Evolutionary conservation across 495 filamentous ascomycete species (phyloP).

Genomic region (Paragyromitra xinjiangensis): DNA sequence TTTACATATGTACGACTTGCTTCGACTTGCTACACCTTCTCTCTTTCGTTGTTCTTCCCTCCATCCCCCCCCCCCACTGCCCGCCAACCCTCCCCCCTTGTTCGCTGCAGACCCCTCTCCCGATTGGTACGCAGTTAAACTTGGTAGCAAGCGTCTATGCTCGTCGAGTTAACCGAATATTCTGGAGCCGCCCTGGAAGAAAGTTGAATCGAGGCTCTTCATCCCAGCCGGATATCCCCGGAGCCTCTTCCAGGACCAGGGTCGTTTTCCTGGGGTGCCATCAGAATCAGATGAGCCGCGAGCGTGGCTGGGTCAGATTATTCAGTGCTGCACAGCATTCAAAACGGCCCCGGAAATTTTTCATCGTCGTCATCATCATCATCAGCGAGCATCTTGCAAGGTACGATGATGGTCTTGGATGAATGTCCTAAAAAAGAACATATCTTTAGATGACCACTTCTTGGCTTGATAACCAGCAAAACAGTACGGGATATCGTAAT

Average conservation of each 20-base stretch:
- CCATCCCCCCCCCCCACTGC: slow-evolving; percentile 20
- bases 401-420: background rate
- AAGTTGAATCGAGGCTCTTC: slow-evolving; percentile 51
- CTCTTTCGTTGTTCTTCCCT: slow-evolving; percentile 38
- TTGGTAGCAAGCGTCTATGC: slow-evolving; percentile 55
- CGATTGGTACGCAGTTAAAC: slow-evolving; percentile 52
- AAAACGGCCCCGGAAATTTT: slow-evolving; percentile 23
- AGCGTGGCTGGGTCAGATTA: slow-evolving; percentile 48
- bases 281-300: slow-evolving; percentile 47
- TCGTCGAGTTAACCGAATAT: slow-evolving; percentile 49
- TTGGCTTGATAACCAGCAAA: slow-evolving; percentile 13
- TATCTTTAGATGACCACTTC: slow-evolving; percentile 9
- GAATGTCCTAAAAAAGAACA: slow-evolving; percentile 37
- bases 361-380: background rate
- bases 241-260: slow-evolving; percentile 52
- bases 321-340: slow-evolving; percentile 34
- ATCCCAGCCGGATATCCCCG: slow-evolving; percentile 52
- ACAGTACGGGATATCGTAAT: slow-evolving; percentile 4
- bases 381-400: slow-evolving; percentile 27
- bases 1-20: slow-evolving; percentile 52
- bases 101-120: slow-evolving; percentile 30
- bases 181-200: slow-evolving; percentile 54
- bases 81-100: slow-evolving; percentile 43
- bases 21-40: slow-evolving; percentile 42
- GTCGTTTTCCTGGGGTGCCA: slow-evolving; percentile 23